Percentiles rank a stretch among this genome's conserved stretches.
phyloP scores from a whole-genome alignment of 1,284 basidiomycete species.

The Trichosporon sp. region DNA sequence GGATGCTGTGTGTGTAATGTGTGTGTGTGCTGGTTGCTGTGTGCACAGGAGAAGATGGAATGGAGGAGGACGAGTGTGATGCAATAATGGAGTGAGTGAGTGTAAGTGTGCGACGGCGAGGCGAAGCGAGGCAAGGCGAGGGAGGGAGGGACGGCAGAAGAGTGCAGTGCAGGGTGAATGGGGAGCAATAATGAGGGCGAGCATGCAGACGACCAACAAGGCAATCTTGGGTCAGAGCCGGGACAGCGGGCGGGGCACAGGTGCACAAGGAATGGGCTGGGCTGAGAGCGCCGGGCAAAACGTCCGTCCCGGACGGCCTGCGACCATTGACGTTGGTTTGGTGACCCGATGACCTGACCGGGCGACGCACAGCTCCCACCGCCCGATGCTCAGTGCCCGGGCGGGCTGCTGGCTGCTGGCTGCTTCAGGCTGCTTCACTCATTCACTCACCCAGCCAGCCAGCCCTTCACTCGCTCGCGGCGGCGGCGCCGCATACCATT shows the following conservation, averaged over 20 bases:
- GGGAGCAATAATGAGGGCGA: not conserved
- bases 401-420: not conserved
- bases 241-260: not conserved
- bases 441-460: no score
- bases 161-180: not conserved
- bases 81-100: not conserved
- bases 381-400: not conserved
- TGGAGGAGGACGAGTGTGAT: not conserved
- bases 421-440: no score
- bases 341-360: not conserved
- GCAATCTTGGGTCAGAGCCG: not conserved
- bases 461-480: not conserved
- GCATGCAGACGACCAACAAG: conserved; percentile 1
- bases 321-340: not conserved
- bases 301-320: not conserved
- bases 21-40: no score
- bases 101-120: not conserved
- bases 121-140: no score
- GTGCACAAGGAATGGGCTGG: not conserved
- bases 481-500: not conserved
- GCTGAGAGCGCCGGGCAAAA: not conserved
- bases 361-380: not conserved
- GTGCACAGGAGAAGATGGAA: not conserved
- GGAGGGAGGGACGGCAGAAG: no score
- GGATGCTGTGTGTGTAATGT: not conserved